Evolutionary conservation across 495 filamentous ascomycete genomes (phyloP).

Genomic region (Neurospora pannonica): DNA sequence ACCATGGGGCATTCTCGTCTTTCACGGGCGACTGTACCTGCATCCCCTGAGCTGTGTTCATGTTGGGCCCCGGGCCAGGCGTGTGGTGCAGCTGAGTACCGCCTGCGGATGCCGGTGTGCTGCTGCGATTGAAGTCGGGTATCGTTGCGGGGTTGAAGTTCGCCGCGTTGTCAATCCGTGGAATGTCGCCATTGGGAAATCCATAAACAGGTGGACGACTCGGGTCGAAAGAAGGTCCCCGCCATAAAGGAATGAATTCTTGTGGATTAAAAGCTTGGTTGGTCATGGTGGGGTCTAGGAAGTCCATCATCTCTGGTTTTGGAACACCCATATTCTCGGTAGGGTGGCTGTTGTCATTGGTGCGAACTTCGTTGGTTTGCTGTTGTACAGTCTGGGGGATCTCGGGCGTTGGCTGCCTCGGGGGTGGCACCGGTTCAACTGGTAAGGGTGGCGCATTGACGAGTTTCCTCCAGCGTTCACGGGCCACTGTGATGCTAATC

Average conservation of each 20-base stretch:
- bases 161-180: not conserved
- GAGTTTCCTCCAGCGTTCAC: conserved; percentile 36
- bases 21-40: conserved; percentile 1
- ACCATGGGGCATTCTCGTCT: conserved; percentile 32
- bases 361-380: not conserved
- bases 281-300: conserved; percentile 25
- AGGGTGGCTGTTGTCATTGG: not conserved
- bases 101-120: conserved; percentile 1
- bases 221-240: not conserved
- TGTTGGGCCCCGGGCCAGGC: not conserved
- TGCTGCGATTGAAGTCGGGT: not conserved
- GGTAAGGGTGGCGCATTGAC: conserved; percentile 27
- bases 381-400: not conserved
- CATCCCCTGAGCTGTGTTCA: not conserved
- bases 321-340: not conserved
- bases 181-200: conserved; percentile 1
- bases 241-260: conserved; percentile 11
- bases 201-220: conserved; percentile 1
- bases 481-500: conserved; percentile 13
- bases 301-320: conserved; percentile 17
- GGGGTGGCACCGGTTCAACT: not conserved
- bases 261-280: conserved; percentile 22
- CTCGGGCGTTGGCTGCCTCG: conserved; percentile 2
- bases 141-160: conserved; percentile 1
- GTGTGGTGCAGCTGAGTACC: not conserved